These are phyloP conservation scores for Mallotus repandus DNA, from an alignment of 441 rosid species.

Conservation along the genomic window DNA sequence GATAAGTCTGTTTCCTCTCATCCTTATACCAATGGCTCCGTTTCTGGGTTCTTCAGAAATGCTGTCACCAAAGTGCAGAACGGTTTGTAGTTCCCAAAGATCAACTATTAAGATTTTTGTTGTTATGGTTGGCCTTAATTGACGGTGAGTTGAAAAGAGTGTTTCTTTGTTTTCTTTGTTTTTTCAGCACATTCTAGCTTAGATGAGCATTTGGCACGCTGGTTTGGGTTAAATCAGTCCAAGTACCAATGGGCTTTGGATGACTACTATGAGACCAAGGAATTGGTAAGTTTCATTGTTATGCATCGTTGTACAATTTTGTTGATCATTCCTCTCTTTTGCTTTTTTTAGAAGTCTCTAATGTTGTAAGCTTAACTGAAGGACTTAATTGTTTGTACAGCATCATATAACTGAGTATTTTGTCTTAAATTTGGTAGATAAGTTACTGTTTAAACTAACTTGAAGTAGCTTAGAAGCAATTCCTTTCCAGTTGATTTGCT, in stretches of 20 bases:
- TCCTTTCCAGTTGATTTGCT: not conserved
- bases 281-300: constrained; percentile 44
- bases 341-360: not conserved
- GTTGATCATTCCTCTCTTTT: not conserved
- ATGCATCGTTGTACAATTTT: not conserved
- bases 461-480: constrained; percentile 15
- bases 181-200: constrained; percentile 85
- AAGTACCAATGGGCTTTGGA: constrained; percentile 88
- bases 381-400: not conserved
- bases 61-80: constrained; percentile 72
- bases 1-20: constrained; percentile 39
- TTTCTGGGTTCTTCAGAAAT: constrained; percentile 65
- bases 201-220: constrained; percentile 93
- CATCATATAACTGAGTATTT: not conserved
- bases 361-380: not conserved
- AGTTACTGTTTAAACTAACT: constrained; percentile 5
- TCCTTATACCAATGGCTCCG: constrained; percentile 39
- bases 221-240: constrained; percentile 98
- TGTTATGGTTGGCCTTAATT: not conserved
- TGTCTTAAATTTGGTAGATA: not conserved
- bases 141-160: not conserved
- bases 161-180: not conserved
- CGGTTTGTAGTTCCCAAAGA: constrained; percentile 38
- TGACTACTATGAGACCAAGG: constrained; percentile 72
- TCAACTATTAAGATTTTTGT: not conserved